phyloP scores from a whole-genome alignment of 2,329 filamentous ascomycete species.

The Fusarium sp. region DNA sequence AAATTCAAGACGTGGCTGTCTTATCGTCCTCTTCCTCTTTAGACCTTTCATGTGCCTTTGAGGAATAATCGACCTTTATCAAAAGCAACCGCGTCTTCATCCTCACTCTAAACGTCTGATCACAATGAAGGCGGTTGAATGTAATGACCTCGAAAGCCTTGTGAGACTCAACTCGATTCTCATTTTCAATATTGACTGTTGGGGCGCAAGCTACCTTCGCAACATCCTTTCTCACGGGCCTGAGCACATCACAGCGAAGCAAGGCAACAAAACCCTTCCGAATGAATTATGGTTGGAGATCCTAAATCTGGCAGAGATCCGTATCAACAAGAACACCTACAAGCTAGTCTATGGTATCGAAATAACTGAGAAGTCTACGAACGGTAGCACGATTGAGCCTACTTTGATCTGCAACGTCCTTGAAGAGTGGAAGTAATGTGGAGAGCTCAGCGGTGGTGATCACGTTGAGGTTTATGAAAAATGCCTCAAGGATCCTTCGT shows the following conservation, averaged over 20 bases:
- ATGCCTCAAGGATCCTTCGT: neutral
- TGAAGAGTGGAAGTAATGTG: neutral
- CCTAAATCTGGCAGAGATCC: neutral
- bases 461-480: neutral
- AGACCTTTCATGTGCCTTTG: neutral
- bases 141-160: accelerated
- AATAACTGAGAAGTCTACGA: neutral
- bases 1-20: neutral
- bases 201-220: neutral
- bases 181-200: neutral
- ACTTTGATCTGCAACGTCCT: neutral
- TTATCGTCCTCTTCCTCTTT: too few species aligned
- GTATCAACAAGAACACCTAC: accelerated
- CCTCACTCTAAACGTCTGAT: accelerated
- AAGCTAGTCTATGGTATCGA: neutral
- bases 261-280: neutral
- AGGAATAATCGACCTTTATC: neutral
- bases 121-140: neutral
- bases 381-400: accelerated
- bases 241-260: neutral
- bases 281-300: neutral
- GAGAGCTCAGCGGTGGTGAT: accelerated
- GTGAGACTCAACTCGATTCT: neutral
- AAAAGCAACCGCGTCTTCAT: neutral
- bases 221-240: neutral